These are phyloP conservation scores for Pholiota molesta DNA, from an alignment of 768 basidiomycete genomes.

Conservation along the genomic window DNA sequence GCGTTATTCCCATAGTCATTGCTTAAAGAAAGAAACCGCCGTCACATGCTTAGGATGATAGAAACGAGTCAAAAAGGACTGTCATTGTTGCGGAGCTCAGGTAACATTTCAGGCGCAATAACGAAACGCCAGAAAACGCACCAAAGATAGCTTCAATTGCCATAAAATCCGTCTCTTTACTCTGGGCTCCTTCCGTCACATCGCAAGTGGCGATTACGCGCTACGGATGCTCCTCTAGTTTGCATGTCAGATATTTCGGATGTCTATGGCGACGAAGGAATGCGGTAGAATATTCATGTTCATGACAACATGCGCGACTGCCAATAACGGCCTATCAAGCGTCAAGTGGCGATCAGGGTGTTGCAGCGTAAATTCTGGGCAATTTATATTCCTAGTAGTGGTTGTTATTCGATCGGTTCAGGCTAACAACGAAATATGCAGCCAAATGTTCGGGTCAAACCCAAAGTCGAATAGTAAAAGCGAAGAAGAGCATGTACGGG, in stretches of 20 bases:
- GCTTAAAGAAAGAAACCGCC: neutral
- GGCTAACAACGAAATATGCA: neutral
- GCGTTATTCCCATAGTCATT: neutral
- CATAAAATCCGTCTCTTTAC: neutral
- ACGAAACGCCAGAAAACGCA: neutral
- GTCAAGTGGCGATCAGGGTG: neutral
- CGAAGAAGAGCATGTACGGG: neutral
- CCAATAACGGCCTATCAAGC: neutral
- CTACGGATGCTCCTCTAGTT: neutral
- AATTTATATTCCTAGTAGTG: neutral
- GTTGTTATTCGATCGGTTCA: neutral
- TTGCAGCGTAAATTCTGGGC: neutral
- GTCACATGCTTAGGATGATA: neutral
- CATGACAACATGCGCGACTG: neutral
- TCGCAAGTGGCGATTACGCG: neutral
- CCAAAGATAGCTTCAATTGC: neutral
- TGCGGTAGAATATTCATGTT: neutral
- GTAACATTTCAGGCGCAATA: neutral
- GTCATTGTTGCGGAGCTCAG: neutral
- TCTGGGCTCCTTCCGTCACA: neutral
- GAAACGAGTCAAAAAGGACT: neutral
- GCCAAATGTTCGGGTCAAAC: neutral
- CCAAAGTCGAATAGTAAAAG: neutral
- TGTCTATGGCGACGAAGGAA: neutral
- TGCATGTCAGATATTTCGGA: neutral